phyloP scores from a whole-genome alignment of 2,329 filamentous ascomycete genomes.

The Sporothrix brasiliensis region DNA sequence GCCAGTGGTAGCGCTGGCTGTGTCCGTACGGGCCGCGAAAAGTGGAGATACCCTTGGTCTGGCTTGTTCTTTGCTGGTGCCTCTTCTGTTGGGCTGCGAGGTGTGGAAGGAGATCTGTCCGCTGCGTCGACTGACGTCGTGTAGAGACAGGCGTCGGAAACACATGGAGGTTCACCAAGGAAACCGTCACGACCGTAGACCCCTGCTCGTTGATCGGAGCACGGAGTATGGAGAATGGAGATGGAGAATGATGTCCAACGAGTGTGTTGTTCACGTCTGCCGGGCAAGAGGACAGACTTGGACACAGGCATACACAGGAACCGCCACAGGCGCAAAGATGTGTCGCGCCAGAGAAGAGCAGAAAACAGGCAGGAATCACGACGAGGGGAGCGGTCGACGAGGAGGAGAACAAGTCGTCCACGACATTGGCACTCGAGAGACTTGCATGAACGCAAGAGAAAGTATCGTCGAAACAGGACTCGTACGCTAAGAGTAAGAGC shows the following conservation, averaged over 20 bases:
- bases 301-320: background rate
- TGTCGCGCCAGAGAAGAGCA: slow-evolving; percentile 3
- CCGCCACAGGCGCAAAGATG: background rate
- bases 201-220: background rate
- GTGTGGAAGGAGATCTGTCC: background rate
- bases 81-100: no score
- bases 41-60: slow-evolving; percentile 10
- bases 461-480: background rate
- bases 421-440: background rate
- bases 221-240: background rate
- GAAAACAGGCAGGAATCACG: slow-evolving; percentile 2
- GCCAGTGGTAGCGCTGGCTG: slow-evolving; percentile 25
- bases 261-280: no score
- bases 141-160: background rate
- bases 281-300: background rate
- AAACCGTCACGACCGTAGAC: slow-evolving; percentile 5
- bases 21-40: slow-evolving; percentile 25
- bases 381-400: background rate
- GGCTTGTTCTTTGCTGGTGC: background rate
- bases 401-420: background rate
- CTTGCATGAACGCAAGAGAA: background rate
- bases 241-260: background rate
- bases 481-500: background rate
- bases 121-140: background rate
- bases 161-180: background rate